Evolutionary conservation across 768 basidiomycete species (phyloP).

Genomic region (Agrocybe praecox): DNA sequence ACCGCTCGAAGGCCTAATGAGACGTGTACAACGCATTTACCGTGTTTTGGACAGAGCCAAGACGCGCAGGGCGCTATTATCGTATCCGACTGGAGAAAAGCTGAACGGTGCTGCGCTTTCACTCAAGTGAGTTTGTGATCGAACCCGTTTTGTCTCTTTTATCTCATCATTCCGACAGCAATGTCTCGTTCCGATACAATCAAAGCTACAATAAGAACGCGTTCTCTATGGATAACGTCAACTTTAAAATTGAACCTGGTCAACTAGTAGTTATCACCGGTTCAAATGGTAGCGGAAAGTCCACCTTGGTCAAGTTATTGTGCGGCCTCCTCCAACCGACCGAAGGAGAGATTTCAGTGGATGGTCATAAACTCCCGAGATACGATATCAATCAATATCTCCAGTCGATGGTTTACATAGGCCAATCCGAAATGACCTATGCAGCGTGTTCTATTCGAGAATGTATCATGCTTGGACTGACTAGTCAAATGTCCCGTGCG

Average conservation of each 20-base stretch:
- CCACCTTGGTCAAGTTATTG: constrained; percentile 52
- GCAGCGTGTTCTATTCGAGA: constrained; percentile 43
- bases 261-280: constrained; percentile 58
- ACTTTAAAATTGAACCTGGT: constrained; percentile 45
- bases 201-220: constrained; percentile 19
- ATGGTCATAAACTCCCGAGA: constrained; percentile 34
- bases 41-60: background rate
- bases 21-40: background rate
- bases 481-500: constrained; percentile 16
- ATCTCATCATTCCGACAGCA: background rate
- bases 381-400: constrained; percentile 44
- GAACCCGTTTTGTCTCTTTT: constrained; percentile 15
- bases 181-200: constrained; percentile 6
- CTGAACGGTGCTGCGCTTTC: background rate
- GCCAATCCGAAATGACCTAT: constrained; percentile 49
- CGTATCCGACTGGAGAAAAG: background rate
- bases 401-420: constrained; percentile 44
- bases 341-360: constrained; percentile 43
- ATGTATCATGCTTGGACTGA: constrained; percentile 33
- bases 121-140: background rate
- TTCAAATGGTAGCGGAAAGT: constrained; percentile 56
- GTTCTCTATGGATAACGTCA: constrained; percentile 34
- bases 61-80: background rate
- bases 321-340: constrained; percentile 48
- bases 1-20: background rate